These are phyloP conservation scores for Prunus mira DNA, from an alignment of 306 rosid genomes.

Conservation along the genomic window DNA sequence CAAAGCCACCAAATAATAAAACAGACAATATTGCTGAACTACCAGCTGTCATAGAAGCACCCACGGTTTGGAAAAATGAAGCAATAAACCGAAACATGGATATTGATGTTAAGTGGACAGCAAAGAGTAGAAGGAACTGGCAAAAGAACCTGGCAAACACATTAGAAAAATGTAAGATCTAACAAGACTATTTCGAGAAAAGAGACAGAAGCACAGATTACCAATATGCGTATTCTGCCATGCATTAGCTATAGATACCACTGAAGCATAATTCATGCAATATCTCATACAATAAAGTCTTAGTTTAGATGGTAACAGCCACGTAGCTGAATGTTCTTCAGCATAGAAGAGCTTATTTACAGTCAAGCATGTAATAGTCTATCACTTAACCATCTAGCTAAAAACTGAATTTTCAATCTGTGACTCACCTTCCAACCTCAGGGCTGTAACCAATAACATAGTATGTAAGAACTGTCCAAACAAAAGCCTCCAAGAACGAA, in stretches of 20 bases:
- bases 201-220: not conserved
- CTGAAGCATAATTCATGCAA: not conserved
- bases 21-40: constrained; percentile 13
- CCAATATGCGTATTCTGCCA: too few relatives aligned
- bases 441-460: constrained; percentile 43
- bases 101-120: constrained; percentile 23
- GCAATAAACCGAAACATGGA: constrained; percentile 40
- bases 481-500: constrained; percentile 31
- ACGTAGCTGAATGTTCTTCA: not conserved
- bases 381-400: not conserved
- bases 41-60: constrained; percentile 28
- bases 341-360: not conserved
- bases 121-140: constrained; percentile 33
- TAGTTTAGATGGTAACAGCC: too few relatives aligned
- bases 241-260: not conserved
- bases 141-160: constrained; percentile 33
- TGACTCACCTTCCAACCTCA: constrained; percentile 34
- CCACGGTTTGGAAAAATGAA: constrained; percentile 24
- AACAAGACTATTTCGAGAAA: not conserved
- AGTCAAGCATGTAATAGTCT: not conserved
- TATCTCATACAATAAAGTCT: not conserved
- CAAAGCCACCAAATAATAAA: constrained; percentile 33
- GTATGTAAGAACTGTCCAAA: constrained; percentile 40
- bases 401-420: not conserved
- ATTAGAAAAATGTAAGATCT: not conserved